Evolutionary conservation across 1,139 yeast species (phyloP).

Genomic region (Scheffersomyces stambukii): DNA sequence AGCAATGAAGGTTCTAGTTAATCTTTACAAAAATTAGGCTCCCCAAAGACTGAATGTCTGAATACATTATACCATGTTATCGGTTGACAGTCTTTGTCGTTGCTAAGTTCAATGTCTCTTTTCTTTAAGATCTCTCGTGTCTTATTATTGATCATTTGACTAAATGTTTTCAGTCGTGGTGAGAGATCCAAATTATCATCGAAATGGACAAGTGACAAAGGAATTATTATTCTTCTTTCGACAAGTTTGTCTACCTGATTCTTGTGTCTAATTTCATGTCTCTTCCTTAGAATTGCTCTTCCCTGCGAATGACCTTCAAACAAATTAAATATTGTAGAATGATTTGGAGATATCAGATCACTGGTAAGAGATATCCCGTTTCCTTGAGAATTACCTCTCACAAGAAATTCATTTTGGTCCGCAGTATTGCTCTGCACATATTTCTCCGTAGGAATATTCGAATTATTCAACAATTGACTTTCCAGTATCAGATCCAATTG

Average conservation of each 20-base stretch:
- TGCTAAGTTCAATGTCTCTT: slow-evolving; percentile 1
- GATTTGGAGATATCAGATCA: too few relatives aligned
- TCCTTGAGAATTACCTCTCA: too few relatives aligned
- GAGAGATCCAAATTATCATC: slow-evolving; percentile 11
- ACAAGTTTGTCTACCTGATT: slow-evolving; percentile 9
- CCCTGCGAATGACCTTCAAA: too few relatives aligned
- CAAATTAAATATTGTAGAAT: too few relatives aligned
- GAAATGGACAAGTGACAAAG: slow-evolving; percentile 19
- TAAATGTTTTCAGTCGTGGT: slow-evolving; percentile 23
- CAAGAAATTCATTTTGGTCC: too few relatives aligned
- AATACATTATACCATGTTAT: slow-evolving; percentile 49
- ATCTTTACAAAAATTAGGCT: slow-evolving; percentile 37
- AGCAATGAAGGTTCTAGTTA: too few relatives aligned
- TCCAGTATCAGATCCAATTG: too few relatives aligned
- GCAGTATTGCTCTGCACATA: too few relatives aligned
- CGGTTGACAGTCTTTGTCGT: slow-evolving; percentile 30
- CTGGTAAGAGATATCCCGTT: too few relatives aligned
- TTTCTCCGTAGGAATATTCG: too few relatives aligned
- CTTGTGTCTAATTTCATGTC: slow-evolving; percentile 1
- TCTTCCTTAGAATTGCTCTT: too few relatives aligned
- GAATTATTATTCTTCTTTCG: slow-evolving; percentile 14
- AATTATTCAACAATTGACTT: too few relatives aligned
- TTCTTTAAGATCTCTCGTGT: not conserved
- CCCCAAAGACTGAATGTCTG: slow-evolving; percentile 46
- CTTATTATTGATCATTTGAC: slow-evolving; percentile 19